Evolutionary conservation across 805 yeast genomes (phyloP), one percentile per base, ranked within the genome.

Genomic region (Candida oleophila): DNA sequence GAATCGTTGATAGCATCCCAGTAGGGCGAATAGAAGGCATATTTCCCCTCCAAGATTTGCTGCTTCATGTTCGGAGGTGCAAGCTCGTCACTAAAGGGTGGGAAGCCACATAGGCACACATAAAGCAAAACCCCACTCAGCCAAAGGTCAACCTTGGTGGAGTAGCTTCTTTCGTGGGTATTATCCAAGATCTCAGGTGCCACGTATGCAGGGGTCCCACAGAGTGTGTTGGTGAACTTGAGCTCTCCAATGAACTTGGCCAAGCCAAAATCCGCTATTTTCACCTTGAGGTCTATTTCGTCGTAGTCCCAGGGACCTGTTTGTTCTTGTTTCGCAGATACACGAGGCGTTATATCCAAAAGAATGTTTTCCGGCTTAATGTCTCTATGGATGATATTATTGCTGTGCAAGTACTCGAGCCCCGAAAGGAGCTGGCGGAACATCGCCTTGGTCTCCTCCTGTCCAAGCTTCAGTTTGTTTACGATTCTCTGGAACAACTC

Each of bases 201-300:
- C 16, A 87, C 94, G 58, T 87, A 87, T 0, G 92, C 89, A 0
- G 95, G 95, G 0, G 95, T 87, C 1, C 95, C 95, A 66, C 95
- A 87, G 36, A 87, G 64, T 0, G 95, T 87, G 54, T 82, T 82
- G 8, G 95, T 85, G 59, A 85, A 85, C 49, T 82, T 79, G 51
- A 81, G 66, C 54, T 85, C 89, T 4, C 92, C 92, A 38, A 87
- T 77, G 52, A 79, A 78, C 59, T 80, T 80, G 3, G 85, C 85
- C 37, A 80, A 62, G 0, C 97, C 97, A 65, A 87, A 87, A 65
- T 87, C 95, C 1, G 92, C 94, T 43, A 87, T 85, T 58, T 87
- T 87, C 8, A 87, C 89, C 49, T 67, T 66, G 5, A 87, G 77
- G 49, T 82, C 82, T 20, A 76, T 63, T 64, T 86, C 91, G 46